Conservation (phyloP, 768 basidiomycete species). For the Termitomyces sp. region DNA sequence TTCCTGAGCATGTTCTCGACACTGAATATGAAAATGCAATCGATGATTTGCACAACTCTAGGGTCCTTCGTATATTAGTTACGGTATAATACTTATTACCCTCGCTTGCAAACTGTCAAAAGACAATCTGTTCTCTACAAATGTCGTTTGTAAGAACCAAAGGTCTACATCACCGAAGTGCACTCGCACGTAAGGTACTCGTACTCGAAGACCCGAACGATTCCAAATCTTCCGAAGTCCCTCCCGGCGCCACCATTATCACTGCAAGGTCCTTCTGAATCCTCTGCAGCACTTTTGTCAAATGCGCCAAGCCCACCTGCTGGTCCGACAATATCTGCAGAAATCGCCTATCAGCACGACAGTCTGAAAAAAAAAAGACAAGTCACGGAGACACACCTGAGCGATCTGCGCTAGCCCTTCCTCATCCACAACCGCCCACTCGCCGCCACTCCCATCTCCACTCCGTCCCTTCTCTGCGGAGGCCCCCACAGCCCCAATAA, state of each 20-base stretch:
- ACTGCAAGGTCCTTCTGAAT: conserved; percentile 61
- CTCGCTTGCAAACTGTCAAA: neutral
- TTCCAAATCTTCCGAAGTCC: conserved; percentile 11
- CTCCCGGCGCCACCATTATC: conserved; percentile 45
- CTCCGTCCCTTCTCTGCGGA: conserved; percentile 46
- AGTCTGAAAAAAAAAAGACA: neutral
- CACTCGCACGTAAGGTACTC: conserved; percentile 29
- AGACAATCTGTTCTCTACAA: neutral
- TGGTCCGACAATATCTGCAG: conserved; percentile 67
- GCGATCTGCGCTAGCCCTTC: conserved; percentile 74
- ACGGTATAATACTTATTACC: neutral
- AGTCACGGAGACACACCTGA: conserved; percentile 39
- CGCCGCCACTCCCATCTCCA: conserved; percentile 36
- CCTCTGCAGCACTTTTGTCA: conserved; percentile 68
- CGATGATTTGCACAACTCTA: neutral
- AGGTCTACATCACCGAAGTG: conserved; percentile 21
- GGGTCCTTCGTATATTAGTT: neutral
- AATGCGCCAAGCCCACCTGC: conserved; percentile 73
- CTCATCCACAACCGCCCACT: conserved; percentile 86
- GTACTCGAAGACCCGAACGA: conserved; percentile 32
- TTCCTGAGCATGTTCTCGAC: neutral
- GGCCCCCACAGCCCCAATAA: conserved; percentile 68
- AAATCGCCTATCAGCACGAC: neutral
- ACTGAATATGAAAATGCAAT: neutral
- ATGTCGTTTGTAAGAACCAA: neutral